Evolutionary conservation across 192 early-diverging fungal genomes (phyloP).

Genomic region (Chytriomyces sp.): DNA sequence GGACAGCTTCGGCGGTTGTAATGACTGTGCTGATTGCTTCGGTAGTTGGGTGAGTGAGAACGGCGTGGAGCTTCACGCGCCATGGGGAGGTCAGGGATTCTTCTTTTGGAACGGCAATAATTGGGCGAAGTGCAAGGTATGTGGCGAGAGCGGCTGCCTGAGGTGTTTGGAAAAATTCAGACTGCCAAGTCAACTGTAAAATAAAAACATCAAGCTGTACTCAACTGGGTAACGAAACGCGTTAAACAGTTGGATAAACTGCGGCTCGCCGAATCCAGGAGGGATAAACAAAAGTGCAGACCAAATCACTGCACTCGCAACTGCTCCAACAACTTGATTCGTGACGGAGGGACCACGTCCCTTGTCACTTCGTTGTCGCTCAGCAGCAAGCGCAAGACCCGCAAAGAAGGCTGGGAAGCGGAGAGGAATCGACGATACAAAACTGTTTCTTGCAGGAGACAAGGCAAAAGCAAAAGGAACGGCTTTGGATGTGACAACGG

Average conservation of each 20-base stretch:
- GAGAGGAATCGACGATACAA: slow-evolving; percentile 16
- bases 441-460: background rate
- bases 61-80: slow-evolving; percentile 22
- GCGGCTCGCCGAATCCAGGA: background rate
- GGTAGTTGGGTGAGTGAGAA: slow-evolving; percentile 27
- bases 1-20: slow-evolving; percentile 25
- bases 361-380: slow-evolving; percentile 17
- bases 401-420: slow-evolving; percentile 39
- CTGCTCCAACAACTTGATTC: slow-evolving; percentile 23
- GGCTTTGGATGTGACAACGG: slow-evolving; percentile 58
- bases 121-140: slow-evolving; percentile 28
- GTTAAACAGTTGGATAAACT: background rate
- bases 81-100: slow-evolving; percentile 7
- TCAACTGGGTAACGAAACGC: slow-evolving; percentile 29
- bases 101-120: slow-evolving; percentile 26
- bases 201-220: background rate
- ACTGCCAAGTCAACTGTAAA: background rate
- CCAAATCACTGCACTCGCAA: slow-evolving; percentile 11
- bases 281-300: slow-evolving; percentile 2
- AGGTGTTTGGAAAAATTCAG: background rate
- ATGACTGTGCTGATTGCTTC: slow-evolving; percentile 22
- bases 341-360: slow-evolving; percentile 2
- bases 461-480: slow-evolving; percentile 1
- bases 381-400: slow-evolving; percentile 33
- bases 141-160: slow-evolving; percentile 24